Percentiles rank a stretch among this genome's conserved stretches.
Evolutionary conservation across 495 filamentous ascomycete species (phyloP).

Genomic region (Ascobolus immersus): DNA sequence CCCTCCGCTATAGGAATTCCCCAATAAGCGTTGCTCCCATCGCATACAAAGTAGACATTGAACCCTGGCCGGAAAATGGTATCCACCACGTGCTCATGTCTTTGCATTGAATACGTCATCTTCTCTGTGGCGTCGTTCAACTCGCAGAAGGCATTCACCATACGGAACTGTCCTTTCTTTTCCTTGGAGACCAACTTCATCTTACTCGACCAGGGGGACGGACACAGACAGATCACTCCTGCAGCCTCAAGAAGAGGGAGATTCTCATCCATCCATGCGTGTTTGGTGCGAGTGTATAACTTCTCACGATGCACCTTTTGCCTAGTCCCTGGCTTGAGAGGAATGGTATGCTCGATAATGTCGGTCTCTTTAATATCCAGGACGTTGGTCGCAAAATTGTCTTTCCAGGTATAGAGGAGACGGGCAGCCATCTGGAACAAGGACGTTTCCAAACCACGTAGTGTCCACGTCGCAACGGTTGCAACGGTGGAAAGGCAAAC

Average conservation of each 20-base stretch:
- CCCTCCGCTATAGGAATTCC: not conserved
- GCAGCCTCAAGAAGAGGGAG: not conserved
- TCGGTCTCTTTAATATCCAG: not conserved
- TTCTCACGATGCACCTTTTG: too few relatives aligned
- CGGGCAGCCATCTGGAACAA: too few relatives aligned
- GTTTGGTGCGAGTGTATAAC: not conserved
- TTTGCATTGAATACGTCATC: not conserved
- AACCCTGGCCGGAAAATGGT: not conserved
- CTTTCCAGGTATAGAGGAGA: conserved; percentile 1
- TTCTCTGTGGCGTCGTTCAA: not conserved
- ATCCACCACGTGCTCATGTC: not conserved
- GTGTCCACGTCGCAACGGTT: too few relatives aligned
- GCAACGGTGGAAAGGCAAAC: too few relatives aligned
- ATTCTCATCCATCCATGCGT: not conserved
- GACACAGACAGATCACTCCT: conserved; percentile 1
- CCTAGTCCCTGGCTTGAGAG: not conserved
- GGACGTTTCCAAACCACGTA: too few relatives aligned
- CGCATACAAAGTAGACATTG: not conserved
- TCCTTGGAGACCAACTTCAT: not conserved
- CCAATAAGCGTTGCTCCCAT: not conserved
- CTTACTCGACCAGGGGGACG: not conserved
- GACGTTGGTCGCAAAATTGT: not conserved
- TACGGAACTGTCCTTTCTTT: not conserved
- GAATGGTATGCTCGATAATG: not conserved
- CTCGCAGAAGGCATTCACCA: not conserved